Conservation (phyloP, 768 basidiomycete genomes). For the Leccinum ochraceum region DNA sequence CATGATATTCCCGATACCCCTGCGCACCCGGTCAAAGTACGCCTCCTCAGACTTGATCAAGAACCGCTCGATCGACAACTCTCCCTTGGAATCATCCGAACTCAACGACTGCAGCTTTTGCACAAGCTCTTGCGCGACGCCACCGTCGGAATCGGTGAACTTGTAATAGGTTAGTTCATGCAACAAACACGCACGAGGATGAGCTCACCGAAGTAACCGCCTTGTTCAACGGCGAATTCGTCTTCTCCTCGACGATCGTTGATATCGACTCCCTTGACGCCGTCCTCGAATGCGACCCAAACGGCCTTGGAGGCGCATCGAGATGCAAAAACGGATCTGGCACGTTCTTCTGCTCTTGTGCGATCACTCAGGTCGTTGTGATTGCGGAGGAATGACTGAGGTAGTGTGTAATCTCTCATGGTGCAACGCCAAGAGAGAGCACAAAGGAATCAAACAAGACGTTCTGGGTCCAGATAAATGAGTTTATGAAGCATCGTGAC, state of each 20-base stretch:
- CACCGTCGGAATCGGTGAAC: slow-evolving; percentile 95
- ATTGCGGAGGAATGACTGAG: no score
- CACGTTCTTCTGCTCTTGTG: slow-evolving; percentile 70
- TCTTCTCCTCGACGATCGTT: slow-evolving; percentile 89
- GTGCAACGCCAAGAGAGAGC: no score
- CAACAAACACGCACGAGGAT: background rate
- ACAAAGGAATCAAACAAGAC: no score
- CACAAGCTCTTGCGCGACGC: slow-evolving; percentile 87
- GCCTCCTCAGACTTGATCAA: slow-evolving; percentile 89
- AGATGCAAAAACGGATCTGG: slow-evolving; percentile 79
- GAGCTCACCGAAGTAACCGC: slow-evolving; percentile 78
- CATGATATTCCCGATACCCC: slow-evolving; percentile 10
- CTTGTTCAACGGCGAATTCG: slow-evolving; percentile 89
- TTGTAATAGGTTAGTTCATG: slow-evolving; percentile 28
- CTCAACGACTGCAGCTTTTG: slow-evolving; percentile 77
- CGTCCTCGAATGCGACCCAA: slow-evolving; percentile 76
- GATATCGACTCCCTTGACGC: slow-evolving; percentile 91
- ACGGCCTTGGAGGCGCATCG: slow-evolving; percentile 72
- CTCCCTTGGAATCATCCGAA: slow-evolving; percentile 86
- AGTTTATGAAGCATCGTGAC: no score
- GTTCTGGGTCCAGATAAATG: no score
- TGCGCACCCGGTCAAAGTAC: slow-evolving; percentile 89
- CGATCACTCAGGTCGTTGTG: slow-evolving; percentile 43
- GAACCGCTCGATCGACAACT: slow-evolving; percentile 91
- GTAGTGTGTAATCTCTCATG: no score